phyloP scores from a whole-genome alignment of 441 rosid genomes.

The Adansonia madagascariensis region DNA sequence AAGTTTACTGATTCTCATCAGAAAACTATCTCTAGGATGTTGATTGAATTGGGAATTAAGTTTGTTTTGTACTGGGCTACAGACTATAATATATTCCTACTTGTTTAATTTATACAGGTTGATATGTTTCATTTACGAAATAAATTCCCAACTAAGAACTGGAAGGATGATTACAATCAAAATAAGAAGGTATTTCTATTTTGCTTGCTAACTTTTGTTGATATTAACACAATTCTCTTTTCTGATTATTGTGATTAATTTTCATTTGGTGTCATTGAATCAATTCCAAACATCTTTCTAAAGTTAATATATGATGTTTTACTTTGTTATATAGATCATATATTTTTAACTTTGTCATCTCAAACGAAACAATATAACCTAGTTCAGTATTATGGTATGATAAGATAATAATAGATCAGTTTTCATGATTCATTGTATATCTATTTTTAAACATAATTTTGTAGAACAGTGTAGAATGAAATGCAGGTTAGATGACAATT shows the following conservation, averaged over 20 bases:
- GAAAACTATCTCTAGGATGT: slow-evolving; percentile 12
- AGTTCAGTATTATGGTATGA: slow-evolving; percentile 4
- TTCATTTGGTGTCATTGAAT: slow-evolving; percentile 4
- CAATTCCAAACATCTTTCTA: not conserved
- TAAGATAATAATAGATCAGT: not conserved
- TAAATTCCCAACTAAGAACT: slow-evolving; percentile 58
- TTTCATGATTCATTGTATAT: slow-evolving; percentile 1
- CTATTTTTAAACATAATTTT: slow-evolving; percentile 6
- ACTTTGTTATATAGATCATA: not conserved
- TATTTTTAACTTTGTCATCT: slow-evolving; percentile 14
- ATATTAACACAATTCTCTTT: not conserved
- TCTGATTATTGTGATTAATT: not conserved
- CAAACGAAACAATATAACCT: slow-evolving; percentile 6
- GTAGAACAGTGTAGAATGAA: slow-evolving; percentile 15
- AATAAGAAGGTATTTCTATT: slow-evolving; percentile 67
- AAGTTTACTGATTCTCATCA: slow-evolving; percentile 43
- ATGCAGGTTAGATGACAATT: not conserved
- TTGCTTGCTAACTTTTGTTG: slow-evolving; percentile 9
- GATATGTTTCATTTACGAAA: slow-evolving; percentile 82
- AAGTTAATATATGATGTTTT: slow-evolving; percentile 1
- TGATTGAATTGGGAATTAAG: slow-evolving; percentile 3
- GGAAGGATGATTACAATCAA: slow-evolving; percentile 79
- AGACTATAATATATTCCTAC: slow-evolving; percentile 24
- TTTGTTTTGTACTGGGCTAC: not conserved
- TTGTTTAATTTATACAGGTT: slow-evolving; percentile 59